These are phyloP conservation scores for Nemophila menziesii DNA, from an alignment of 257 asterid genomes.

Conservation along the genomic window DNA sequence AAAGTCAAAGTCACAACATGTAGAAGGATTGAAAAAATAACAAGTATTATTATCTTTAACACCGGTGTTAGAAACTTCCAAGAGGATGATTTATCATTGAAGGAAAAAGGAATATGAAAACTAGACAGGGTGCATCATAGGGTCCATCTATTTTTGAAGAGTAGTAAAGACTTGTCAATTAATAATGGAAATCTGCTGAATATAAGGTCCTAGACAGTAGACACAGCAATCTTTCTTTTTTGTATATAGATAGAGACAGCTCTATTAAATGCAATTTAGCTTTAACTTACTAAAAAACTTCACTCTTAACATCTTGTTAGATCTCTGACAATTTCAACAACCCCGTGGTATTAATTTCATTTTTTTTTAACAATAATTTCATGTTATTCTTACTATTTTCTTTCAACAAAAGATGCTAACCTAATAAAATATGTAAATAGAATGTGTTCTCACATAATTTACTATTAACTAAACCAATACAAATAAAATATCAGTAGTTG, in stretches of 20 bases:
- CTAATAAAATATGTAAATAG: too few species aligned
- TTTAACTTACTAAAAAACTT: constrained; percentile 24
- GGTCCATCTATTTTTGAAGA: too few species aligned
- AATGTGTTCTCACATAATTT: background rate
- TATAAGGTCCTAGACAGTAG: constrained; percentile 19
- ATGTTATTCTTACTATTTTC: background rate
- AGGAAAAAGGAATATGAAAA: too few species aligned
- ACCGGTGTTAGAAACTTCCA: too few species aligned
- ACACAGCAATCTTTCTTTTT: constrained; percentile 9
- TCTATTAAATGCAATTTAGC: constrained; percentile 12
- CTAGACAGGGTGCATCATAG: too few species aligned
- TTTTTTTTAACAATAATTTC: background rate
- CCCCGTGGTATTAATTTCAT: constrained; percentile 25
- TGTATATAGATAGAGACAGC: constrained; percentile 24
- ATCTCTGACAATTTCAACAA: constrained; percentile 19
- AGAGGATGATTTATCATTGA: too few species aligned
- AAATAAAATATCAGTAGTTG: too few species aligned
- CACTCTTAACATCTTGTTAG: constrained; percentile 15
- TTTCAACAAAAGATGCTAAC: background rate
- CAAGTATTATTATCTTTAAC: too few species aligned
- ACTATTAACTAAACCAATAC: too few species aligned
- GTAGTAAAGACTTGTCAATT: too few species aligned
- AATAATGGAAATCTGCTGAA: constrained; percentile 10
- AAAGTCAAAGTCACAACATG: too few species aligned
- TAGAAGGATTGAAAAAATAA: too few species aligned